Evolutionary conservation across 805 yeast species (phyloP).

Genomic region (Grigorovia jiainica): DNA sequence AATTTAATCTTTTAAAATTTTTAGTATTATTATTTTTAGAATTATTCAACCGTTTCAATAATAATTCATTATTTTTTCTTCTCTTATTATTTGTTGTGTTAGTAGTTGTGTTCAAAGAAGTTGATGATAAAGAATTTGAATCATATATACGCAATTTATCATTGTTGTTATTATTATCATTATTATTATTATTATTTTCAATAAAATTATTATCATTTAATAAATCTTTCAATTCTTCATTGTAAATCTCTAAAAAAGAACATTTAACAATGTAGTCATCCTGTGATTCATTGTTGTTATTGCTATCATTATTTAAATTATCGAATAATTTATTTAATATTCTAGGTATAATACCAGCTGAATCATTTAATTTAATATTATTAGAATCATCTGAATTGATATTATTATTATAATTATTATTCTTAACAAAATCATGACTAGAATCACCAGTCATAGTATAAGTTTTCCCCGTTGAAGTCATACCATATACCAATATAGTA

Average conservation of each 20-base stretch:
- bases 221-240: slow-evolving; percentile 75
- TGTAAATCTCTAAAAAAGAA: slow-evolving; percentile 78
- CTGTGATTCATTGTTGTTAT: not conserved
- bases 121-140: slow-evolving; percentile 11
- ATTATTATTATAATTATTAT: slow-evolving; percentile 2
- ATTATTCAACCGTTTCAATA: slow-evolving; percentile 7
- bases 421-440: not conserved
- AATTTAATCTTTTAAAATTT: not conserved
- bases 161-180: slow-evolving; percentile 1
- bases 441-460: slow-evolving; percentile 67
- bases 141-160: slow-evolving; percentile 43
- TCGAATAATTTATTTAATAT: slow-evolving; percentile 48
- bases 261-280: slow-evolving; percentile 59
- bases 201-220: slow-evolving; percentile 28
- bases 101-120: slow-evolving; percentile 11
- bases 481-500: slow-evolving; percentile 81
- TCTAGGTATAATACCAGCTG: slow-evolving; percentile 63
- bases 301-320: slow-evolving; percentile 24
- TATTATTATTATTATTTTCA: not conserved
- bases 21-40: not conserved
- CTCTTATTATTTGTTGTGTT: slow-evolving; percentile 11
- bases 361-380: slow-evolving; percentile 30
- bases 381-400: not conserved
- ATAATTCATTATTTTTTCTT: slow-evolving; percentile 7
- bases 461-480: slow-evolving; percentile 87